These are phyloP conservation scores for Phytophthora citricola DNA, from an alignment of 352 stramenopile genomes.

Conservation along the genomic window DNA sequence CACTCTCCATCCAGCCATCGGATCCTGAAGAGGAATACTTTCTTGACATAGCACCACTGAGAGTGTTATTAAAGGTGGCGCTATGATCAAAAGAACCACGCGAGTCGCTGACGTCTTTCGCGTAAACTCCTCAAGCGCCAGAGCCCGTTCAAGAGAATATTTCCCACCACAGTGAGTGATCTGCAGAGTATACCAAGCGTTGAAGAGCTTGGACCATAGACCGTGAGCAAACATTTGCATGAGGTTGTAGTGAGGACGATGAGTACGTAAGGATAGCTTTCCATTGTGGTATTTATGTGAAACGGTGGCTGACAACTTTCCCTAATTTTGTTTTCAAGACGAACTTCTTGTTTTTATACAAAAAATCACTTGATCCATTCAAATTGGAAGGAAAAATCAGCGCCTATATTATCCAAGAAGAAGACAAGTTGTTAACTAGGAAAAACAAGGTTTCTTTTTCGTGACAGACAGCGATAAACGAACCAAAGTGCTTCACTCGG, in stretches of 20 bases:
- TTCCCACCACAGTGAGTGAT: not conserved
- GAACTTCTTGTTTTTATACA: no score
- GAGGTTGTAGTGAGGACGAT: no score
- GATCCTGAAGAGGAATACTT: not conserved
- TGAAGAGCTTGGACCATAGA: not conserved
- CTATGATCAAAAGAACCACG: not conserved
- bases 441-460: no score
- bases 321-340: not conserved
- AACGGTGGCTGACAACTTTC: not conserved
- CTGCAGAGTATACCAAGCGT: not conserved
- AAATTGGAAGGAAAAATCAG: not conserved
- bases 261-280: no score
- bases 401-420: no score
- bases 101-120: not conserved
- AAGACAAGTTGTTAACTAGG: no score
- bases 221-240: not conserved
- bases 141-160: not conserved
- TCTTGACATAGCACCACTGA: not conserved
- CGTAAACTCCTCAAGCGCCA: not conserved
- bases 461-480: no score
- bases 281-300: not conserved
- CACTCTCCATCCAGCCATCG: not conserved
- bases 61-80: not conserved
- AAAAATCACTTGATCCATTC: not conserved
- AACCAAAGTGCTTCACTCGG: slow-evolving; percentile 8